Base-by-base conservation (phyloP, 2,329 filamentous ascomycete genomes). In the Aureobasidium sp. region DNA sequence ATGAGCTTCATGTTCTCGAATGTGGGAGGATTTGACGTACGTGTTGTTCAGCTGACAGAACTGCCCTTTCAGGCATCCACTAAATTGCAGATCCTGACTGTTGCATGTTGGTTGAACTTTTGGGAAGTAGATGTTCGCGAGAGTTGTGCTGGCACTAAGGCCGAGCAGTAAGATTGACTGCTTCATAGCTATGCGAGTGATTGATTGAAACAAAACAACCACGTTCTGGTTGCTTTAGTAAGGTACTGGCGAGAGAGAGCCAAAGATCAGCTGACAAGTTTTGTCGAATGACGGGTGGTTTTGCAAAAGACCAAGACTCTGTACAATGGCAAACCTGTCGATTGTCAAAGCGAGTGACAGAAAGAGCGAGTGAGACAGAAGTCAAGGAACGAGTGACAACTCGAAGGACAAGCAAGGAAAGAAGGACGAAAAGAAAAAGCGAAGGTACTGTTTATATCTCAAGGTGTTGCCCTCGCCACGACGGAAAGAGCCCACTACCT, bases 101-200 rank as follows among this genome's bases (percentile, higher is more conserved):
- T 76, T 68, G 69, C 79, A 82, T 3, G 63, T 73, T 25, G 80
- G 75, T 53, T 78, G 73, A 9, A 79, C 76, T 71, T 76, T 76
- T 41, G 71, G 69, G 69, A 81, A 80, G 64, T 77, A 75, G 69
- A 82, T 81, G 68, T 81, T 82, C 60, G 78, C 79, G 9, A 57
- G 31, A 14, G 47, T 11, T 20, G 37, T 15, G 39, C 29, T 47
- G 39, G 56, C 55, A 31, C 62, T 41, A 29, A 60, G 39, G 27
- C 44, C 55, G 31, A 60, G 41, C n/a, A 63, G 29, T 14, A 63
- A 12, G 15, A 63, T 29, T 20, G 53, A 42, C 4, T 57, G 31
- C 45, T 55, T 63, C 53, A 55, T 63, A 14, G 27, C 20, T 55
- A n/a, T 17, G 31, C n/a, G 36, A 14, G 17, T 2, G 9, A 12